Evolutionary conservation across 2,329 filamentous ascomycete species (phyloP).

Genomic region (Alternaria incomplexa): DNA sequence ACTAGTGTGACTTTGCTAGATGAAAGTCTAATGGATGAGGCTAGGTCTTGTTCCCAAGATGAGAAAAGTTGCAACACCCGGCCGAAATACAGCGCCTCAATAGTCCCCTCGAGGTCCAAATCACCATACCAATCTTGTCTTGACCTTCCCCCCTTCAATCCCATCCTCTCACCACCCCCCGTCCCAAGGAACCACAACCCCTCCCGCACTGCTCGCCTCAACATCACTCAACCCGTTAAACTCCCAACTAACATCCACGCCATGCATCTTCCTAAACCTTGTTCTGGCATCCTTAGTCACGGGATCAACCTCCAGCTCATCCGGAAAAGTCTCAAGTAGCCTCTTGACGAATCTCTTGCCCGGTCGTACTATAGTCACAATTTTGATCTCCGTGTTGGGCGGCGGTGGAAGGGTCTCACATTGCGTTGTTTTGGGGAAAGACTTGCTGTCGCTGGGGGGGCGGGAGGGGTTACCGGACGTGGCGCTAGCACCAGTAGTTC

Average conservation of each 20-base stretch:
- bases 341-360: slow-evolving; percentile 53
- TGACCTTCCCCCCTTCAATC: not conserved
- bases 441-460: not conserved
- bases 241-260: slow-evolving; percentile 43
- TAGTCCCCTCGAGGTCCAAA: not conserved
- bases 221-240: slow-evolving; percentile 30
- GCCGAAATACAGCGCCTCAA: not conserved
- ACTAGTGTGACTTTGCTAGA: not conserved
- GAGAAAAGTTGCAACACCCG: not conserved
- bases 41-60: not conserved
- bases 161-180: not conserved
- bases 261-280: slow-evolving; percentile 37
- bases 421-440: not conserved
- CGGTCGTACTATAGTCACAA: slow-evolving; percentile 45
- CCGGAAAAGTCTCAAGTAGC: slow-evolving; percentile 60
- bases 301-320: slow-evolving; percentile 52
- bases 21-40: not conserved
- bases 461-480: not conserved
- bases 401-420: not conserved
- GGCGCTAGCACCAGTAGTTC: not conserved
- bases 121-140: not conserved
- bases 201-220: not conserved
- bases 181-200: not conserved
- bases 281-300: slow-evolving; percentile 42
- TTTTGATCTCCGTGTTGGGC: slow-evolving; percentile 34